A percentile compares a stretch with the other conserved stretches of the same genome.
phyloP scores from a whole-genome alignment of 495 filamentous ascomycete genomes.

The Jackrogersella multiformis region DNA sequence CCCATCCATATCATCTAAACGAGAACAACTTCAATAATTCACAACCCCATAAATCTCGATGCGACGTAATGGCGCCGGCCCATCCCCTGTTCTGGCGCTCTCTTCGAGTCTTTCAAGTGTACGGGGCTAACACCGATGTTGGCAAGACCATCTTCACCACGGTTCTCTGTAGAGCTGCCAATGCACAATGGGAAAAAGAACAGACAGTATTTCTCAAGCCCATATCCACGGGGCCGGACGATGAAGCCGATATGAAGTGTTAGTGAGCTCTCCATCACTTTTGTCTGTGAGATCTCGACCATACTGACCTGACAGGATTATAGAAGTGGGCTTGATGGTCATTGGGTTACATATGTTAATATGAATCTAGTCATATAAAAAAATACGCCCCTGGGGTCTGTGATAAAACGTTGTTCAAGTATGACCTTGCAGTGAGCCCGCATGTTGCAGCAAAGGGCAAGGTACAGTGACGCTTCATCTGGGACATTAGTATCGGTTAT shows the following conservation, averaged over 20 bases:
- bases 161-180: conserved; percentile 69
- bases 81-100: conserved; percentile 66
- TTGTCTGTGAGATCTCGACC: background rate
- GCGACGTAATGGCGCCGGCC: conserved; percentile 35
- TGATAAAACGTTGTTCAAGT: conserved; percentile 70
- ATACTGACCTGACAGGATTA: conserved; percentile 16
- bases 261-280: conserved; percentile 10
- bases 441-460: conserved; percentile 68
- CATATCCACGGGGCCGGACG: conserved; percentile 73
- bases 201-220: conserved; percentile 75
- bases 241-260: conserved; percentile 74
- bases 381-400: conserved; percentile 60
- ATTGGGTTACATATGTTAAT: conserved; percentile 19
- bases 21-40: background rate
- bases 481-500: background rate
- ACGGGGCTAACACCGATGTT: conserved; percentile 82
- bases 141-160: conserved; percentile 82
- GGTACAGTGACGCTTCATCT: conserved; percentile 33
- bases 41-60: background rate
- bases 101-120: conserved; percentile 73
- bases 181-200: conserved; percentile 50
- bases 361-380: conserved; percentile 62
- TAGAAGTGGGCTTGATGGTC: background rate
- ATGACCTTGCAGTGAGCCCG: conserved; percentile 74
- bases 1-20: background rate